Evolutionary conservation across 1,284 basidiomycete species (phyloP).

Genomic region (Irpex sp.): DNA sequence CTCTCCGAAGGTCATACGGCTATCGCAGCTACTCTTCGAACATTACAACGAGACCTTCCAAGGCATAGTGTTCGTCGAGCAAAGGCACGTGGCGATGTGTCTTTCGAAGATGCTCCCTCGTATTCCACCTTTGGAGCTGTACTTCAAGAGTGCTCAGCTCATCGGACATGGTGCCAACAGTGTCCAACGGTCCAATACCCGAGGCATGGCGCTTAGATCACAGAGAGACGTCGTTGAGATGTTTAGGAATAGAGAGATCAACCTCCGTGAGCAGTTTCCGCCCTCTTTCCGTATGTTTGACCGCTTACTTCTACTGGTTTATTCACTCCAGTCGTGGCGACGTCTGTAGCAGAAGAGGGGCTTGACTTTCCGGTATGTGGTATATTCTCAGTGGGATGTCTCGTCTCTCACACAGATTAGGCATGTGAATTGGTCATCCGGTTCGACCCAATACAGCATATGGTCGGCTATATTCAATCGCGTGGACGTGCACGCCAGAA

Average conservation of each 20-base stretch:
- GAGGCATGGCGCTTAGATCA: slow-evolving; percentile 47
- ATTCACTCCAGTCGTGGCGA: slow-evolving; percentile 61
- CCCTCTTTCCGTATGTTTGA: not conserved
- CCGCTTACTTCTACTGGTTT: not conserved
- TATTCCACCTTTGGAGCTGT: slow-evolving; percentile 51
- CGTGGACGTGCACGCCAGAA: slow-evolving; percentile 77
- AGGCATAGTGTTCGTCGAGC: slow-evolving; percentile 81
- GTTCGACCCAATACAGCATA: slow-evolving; percentile 72
- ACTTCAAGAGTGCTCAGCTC: slow-evolving; percentile 60
- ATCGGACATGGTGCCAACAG: slow-evolving; percentile 60
- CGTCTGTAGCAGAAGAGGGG: slow-evolving; percentile 85
- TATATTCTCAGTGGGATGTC: slow-evolving; percentile 3
- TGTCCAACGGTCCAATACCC: slow-evolving; percentile 37
- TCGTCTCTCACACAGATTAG: slow-evolving; percentile 30
- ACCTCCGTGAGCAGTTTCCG: slow-evolving; percentile 53
- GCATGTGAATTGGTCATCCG: slow-evolving; percentile 83
- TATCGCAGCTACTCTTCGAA: slow-evolving; percentile 58
- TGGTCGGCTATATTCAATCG: slow-evolving; percentile 82
- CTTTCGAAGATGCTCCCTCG: slow-evolving; percentile 61
- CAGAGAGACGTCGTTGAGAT: slow-evolving; percentile 57
- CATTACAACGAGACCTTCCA: slow-evolving; percentile 60
- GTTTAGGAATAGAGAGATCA: slow-evolving; percentile 64
- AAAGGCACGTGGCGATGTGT: slow-evolving; percentile 72
- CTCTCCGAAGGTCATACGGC: slow-evolving; percentile 64
- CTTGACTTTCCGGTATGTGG: slow-evolving; percentile 73